Percentiles rank a stretch among this genome's conserved stretches.
phyloP scores from a whole-genome alignment of 1,284 basidiomycete genomes.

The Fomitopsis palustris region DNA sequence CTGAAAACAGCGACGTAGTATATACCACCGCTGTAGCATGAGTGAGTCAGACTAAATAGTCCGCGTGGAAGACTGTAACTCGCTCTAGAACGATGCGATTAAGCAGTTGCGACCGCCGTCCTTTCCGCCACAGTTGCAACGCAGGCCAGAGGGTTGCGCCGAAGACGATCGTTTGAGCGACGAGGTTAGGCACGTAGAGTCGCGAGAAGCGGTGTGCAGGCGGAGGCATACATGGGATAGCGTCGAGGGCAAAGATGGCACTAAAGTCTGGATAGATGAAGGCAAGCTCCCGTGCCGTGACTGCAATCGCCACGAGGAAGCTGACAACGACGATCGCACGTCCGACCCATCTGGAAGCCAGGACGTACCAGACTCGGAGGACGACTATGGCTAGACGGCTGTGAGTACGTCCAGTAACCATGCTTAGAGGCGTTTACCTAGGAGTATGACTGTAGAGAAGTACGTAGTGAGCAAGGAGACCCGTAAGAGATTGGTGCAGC shows the following conservation, averaged over 20 bases:
- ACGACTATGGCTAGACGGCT: slow-evolving; percentile 19
- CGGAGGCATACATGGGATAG: slow-evolving; percentile 15
- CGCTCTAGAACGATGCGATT: neutral
- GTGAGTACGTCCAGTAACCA: neutral
- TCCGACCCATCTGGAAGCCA: slow-evolving; percentile 11
- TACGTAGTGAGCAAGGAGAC: neutral
- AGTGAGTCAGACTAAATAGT: neutral
- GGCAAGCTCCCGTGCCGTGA: slow-evolving; percentile 8
- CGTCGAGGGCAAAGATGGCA: slow-evolving; percentile 9
- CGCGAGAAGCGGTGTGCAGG: slow-evolving; percentile 9
- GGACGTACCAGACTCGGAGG: slow-evolving; percentile 27
- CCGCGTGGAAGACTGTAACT: neutral
- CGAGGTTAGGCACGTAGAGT: neutral
- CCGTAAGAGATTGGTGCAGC: too few relatives aligned
- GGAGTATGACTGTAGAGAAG: slow-evolving; percentile 9
- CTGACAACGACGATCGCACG: slow-evolving; percentile 13
- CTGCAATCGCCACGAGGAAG: slow-evolving; percentile 9
- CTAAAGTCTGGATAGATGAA: slow-evolving; percentile 13
- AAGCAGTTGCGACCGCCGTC: neutral
- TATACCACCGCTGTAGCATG: neutral
- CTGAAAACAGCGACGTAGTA: slow-evolving; percentile 4
- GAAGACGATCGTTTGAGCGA: slow-evolving; percentile 2
- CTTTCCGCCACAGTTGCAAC: neutral
- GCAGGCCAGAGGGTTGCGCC: slow-evolving; percentile 1
- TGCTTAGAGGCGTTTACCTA: slow-evolving; percentile 11